Evolutionary conservation across 129 eudicot species (phyloP), one percentile per base, ranked within the genome.

Genomic region (Flaveria trinervia): DNA sequence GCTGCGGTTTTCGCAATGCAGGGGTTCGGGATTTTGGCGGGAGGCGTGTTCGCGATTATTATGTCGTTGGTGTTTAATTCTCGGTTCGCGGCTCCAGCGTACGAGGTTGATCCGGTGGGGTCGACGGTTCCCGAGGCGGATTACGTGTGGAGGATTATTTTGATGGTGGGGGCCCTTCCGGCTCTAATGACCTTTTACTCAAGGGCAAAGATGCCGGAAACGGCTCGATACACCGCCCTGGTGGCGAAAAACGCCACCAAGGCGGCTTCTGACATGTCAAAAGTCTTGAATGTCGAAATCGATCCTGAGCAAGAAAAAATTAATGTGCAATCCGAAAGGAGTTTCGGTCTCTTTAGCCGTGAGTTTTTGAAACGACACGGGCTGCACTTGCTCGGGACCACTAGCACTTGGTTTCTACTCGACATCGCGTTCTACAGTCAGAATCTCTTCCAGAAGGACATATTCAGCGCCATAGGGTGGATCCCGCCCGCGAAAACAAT

Each of bases 1-100:
- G 81, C 87, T 1, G 84, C 84, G 20, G 87, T 84, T 62, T 84
- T 84, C 16, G 87, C 87, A 0, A 84, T 80, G 87, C 87, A 84
- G 22, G 87, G 84, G 65, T 80, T 80, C 9, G 87, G 84, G 59
- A 84, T 80, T 13, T 52, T 84, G 16, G 79, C 75, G 0, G 87
- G 84, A 0, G 87, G 84, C 0, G 59, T 84, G 5, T 70, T 75
- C 18, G 82, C 78, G 7, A 74, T 79, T n/a, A 75, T 80, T 4
- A 17, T 84, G 18, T 84, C 87, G 0, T 77, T 84, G 3, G 78
- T 77, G 22, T 84, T 84, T 28, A 11, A 79, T 26, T 14, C 79
- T 8, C 43, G 23, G 44, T 84, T 15, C 16, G 46, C 43, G 23
- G 84, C 84, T 25, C 84, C 87, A 33, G 1, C 87, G 6, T 84